These are phyloP conservation scores for Syncephalastrum contaminatum DNA, from an alignment of 371 early-diverging fungal genomes.

Conservation along the genomic window DNA sequence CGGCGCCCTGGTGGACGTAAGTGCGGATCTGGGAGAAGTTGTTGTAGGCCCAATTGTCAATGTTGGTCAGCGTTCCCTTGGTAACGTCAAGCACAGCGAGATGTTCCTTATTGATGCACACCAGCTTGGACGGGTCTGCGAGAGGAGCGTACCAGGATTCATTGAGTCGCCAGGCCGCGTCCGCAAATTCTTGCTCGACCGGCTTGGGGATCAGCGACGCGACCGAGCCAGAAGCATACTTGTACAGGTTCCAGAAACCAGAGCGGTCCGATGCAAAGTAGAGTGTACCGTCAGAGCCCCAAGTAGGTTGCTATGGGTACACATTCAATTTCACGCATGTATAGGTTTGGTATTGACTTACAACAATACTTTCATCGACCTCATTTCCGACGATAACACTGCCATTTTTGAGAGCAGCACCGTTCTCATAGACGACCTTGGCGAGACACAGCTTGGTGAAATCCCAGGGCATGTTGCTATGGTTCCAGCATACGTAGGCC, in stretches of 20 bases:
- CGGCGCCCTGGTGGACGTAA: slow-evolving; percentile 30
- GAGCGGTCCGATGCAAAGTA: slow-evolving; percentile 69
- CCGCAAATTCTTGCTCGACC: slow-evolving; percentile 59
- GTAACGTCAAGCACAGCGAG: slow-evolving; percentile 53
- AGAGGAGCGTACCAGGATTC: slow-evolving; percentile 39
- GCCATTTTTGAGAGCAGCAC: slow-evolving; percentile 19
- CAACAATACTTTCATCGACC: slow-evolving; percentile 53
- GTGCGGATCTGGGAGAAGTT: slow-evolving; percentile 33
- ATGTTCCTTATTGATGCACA: slow-evolving; percentile 35
- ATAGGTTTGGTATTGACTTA: slow-evolving; percentile 14
- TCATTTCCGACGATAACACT: slow-evolving; percentile 44
- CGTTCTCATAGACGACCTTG: slow-evolving; percentile 1
- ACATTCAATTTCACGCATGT: too few relatives aligned
- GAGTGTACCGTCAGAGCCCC: slow-evolving; percentile 54
- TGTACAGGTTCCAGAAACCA: slow-evolving; percentile 74
- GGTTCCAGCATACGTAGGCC: slow-evolving; percentile 68
- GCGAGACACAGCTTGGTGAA: slow-evolving; percentile 60
- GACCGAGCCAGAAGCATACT: slow-evolving; percentile 27
- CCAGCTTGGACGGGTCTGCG: slow-evolving; percentile 41
- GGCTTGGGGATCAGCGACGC: slow-evolving; percentile 47
- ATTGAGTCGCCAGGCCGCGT: slow-evolving; percentile 43
- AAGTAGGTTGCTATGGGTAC: slow-evolving; percentile 55
- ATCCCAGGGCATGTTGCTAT: slow-evolving; percentile 83
- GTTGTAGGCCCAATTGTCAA: slow-evolving; percentile 32
- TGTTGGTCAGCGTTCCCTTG: slow-evolving; percentile 37